phyloP scores from a whole-genome alignment of 1,284 basidiomycete genomes.

The Trametes versicolor region DNA sequence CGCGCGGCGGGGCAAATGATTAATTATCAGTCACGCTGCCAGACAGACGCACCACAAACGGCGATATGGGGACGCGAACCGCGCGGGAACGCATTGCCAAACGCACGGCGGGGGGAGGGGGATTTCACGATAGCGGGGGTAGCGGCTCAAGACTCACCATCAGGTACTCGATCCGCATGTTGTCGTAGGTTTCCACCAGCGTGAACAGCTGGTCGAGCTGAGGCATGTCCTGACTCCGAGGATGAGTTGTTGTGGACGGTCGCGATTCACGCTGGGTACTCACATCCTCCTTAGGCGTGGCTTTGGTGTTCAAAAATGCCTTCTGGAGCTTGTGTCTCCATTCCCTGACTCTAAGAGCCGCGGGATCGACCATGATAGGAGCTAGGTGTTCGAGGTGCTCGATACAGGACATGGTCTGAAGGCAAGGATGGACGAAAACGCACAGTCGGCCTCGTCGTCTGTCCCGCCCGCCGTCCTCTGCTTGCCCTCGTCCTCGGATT shows the following conservation, averaged over 20 bases:
- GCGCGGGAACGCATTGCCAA: constrained; percentile 38
- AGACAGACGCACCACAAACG: constrained; percentile 32
- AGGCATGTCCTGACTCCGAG: constrained; percentile 74
- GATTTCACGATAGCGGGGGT: not conserved
- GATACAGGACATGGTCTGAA: constrained; percentile 10
- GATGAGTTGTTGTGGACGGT: constrained; percentile 23
- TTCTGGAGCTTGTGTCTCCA: constrained; percentile 94
- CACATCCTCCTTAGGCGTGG: constrained; percentile 65
- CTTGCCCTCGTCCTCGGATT: too few species aligned
- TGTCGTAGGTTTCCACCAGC: constrained; percentile 84
- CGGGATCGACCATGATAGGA: constrained; percentile 60
- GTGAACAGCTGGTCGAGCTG: constrained; percentile 82
- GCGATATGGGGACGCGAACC: constrained; percentile 32
- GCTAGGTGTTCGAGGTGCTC: constrained; percentile 19
- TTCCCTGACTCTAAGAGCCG: constrained; percentile 81
- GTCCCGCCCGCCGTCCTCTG: too few species aligned
- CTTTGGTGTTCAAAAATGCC: constrained; percentile 80
- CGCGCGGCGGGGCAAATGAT: constrained; percentile 20
- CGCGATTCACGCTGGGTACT: constrained; percentile 24
- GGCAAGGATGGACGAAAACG: constrained; percentile 34
- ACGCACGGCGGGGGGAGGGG: constrained; percentile 23
- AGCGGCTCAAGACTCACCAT: constrained; percentile 56
- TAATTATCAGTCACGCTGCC: constrained; percentile 36
- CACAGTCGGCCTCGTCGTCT: constrained; percentile 68
- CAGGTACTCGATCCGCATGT: constrained; percentile 88